These are phyloP conservation scores for Typha latifolia DNA, from an alignment of 176 grass and related monocot species.

Conservation along the genomic window DNA sequence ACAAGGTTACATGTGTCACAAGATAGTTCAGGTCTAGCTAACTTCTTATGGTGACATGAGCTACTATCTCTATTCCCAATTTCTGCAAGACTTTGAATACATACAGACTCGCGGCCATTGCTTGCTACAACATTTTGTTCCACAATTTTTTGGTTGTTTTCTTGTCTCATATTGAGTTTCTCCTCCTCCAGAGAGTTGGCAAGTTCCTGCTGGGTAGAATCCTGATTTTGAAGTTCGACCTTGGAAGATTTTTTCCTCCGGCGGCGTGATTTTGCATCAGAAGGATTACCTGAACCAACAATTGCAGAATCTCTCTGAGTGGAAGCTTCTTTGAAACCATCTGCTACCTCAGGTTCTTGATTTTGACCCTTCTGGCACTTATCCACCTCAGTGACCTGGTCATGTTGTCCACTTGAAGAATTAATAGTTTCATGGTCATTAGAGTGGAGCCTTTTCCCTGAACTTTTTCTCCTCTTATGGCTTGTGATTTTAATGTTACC, in stretches of 20 bases:
- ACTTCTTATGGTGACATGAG: not conserved
- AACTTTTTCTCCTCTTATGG: constrained; percentile 27
- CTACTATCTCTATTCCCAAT: no score
- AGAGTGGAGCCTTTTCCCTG: constrained; percentile 19
- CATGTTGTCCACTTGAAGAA: constrained; percentile 15
- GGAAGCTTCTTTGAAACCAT: constrained; percentile 2
- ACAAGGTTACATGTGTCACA: no score
- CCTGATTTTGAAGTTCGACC: constrained; percentile 26
- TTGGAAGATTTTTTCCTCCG: constrained; percentile 33
- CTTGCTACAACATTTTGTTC: constrained; percentile 17
- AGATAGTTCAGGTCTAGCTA: constrained; percentile 1
- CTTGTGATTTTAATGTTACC: constrained; percentile 25
- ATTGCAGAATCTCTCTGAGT: constrained; percentile 23
- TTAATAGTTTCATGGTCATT: constrained; percentile 13
- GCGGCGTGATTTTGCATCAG: constrained; percentile 19
- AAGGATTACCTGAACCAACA: constrained; percentile 3
- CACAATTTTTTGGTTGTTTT: constrained; percentile 6
- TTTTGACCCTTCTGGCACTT: not conserved
- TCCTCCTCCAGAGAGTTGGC: not conserved
- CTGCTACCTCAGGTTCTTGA: constrained; percentile 19
- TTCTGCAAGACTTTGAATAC: no score
- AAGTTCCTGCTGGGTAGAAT: constrained; percentile 4
- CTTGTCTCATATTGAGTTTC: not conserved
- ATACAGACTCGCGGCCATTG: no score
- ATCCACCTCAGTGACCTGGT: constrained; percentile 7